Evolutionary conservation across 208 protist genomes (phyloP).

Genomic region (Wallacemonas sp.): DNA sequence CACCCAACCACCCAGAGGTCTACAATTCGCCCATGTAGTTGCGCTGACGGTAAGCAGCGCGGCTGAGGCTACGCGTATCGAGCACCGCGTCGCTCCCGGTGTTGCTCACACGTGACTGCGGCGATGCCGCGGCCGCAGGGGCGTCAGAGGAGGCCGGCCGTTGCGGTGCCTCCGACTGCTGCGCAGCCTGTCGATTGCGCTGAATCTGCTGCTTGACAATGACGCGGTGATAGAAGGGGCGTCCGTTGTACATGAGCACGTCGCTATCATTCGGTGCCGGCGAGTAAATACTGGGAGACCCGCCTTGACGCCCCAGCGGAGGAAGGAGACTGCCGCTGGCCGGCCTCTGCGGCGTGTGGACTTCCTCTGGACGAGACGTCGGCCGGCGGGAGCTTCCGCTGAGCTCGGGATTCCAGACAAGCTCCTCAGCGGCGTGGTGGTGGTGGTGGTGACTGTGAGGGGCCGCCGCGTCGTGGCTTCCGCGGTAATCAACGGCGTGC

Average conservation of each 20-base stretch:
- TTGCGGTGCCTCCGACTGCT: not conserved
- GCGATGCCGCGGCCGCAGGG: not conserved
- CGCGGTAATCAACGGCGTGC: not conserved
- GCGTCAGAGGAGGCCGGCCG: not conserved
- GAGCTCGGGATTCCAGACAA: not conserved
- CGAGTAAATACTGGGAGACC: slow-evolving; percentile 5
- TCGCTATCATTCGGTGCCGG: not conserved
- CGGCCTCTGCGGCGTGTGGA: not conserved
- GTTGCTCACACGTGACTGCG: not conserved
- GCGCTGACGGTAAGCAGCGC: not conserved
- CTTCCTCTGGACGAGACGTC: not conserved
- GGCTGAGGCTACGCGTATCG: not conserved
- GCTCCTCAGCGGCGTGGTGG: not conserved
- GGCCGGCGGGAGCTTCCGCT: not conserved
- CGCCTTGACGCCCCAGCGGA: not conserved
- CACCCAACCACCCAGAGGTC: not conserved
- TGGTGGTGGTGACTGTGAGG: not conserved
- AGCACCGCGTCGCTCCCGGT: slow-evolving; percentile 1
- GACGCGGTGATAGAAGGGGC: slow-evolving; percentile 13
- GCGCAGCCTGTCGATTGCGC: not conserved
- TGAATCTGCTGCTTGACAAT: slow-evolving; percentile 14
- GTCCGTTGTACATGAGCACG: slow-evolving; percentile 22
- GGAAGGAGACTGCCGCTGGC: not conserved
- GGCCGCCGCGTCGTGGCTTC: not conserved
- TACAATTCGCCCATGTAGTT: not conserved